These are phyloP conservation scores for Bromus sterilis DNA, from an alignment of 176 grass and related monocot genomes.

Conservation along the genomic window DNA sequence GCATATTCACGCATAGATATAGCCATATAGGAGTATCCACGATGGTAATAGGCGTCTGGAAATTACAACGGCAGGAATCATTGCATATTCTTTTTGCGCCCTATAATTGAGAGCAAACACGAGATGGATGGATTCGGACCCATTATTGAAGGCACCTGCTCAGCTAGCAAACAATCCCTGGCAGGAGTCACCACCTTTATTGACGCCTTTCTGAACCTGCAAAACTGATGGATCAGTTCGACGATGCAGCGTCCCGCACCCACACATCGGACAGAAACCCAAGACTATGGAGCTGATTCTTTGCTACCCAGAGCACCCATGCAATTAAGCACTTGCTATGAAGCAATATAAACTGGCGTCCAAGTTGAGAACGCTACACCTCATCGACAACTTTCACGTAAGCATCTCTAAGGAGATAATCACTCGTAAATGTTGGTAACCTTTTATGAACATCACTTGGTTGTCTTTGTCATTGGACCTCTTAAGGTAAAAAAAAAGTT, in stretches of 20 bases:
- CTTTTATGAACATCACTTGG: too few relatives aligned
- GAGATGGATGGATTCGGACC: conserved; percentile 10
- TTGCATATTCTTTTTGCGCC: conserved; percentile 28
- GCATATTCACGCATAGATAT: not conserved
- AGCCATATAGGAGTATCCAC: too few relatives aligned
- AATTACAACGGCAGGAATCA: not conserved
- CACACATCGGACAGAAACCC: not conserved
- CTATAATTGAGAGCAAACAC: conserved; percentile 30
- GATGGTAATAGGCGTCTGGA: not conserved
- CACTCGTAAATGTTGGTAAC: too few relatives aligned
- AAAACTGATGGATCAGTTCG: not conserved
- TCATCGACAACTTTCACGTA: too few relatives aligned
- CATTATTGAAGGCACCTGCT: conserved; percentile 39
- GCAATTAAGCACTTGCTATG: too few relatives aligned
- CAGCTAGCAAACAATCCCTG: not conserved
- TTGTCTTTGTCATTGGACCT: too few relatives aligned
- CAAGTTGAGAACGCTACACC: too few relatives aligned
- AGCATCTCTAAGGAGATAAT: too few relatives aligned
- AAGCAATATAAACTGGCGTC: too few relatives aligned
- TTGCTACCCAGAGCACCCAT: too few relatives aligned
- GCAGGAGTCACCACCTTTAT: conserved; percentile 1
- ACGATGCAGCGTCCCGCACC: not conserved
- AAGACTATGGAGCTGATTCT: too few relatives aligned
- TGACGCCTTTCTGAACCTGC: not conserved
- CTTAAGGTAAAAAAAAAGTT: too few relatives aligned